Base-by-base conservation (phyloP, 2,329 filamentous ascomycete species). In the Hymenoscyphus fructigenus region DNA sequence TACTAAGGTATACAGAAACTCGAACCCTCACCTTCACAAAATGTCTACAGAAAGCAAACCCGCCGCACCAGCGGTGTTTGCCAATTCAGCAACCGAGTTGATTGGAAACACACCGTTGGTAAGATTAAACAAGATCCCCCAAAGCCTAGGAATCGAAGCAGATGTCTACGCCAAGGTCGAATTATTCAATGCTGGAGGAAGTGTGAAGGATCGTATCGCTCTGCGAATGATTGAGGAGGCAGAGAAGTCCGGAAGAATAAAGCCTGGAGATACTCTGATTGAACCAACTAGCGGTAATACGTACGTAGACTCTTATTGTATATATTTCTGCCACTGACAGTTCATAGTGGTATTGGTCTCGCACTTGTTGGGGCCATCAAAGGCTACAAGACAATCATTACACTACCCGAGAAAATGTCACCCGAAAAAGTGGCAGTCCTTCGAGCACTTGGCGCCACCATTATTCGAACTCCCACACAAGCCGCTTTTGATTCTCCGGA, bases 251-350 rank as follows among this genome's bases (percentile, higher is more conserved):
- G 95, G 95, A 57, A 88, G 94, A 70, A 97, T 99, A 80, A 97
- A 95, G 84, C 95, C 95, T 32, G 95, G 94, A 64, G 93, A 98
- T 79, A 98, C 93, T 61, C 82, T 99, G 74, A 99, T 99, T 75
- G 95, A 99, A 84, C 95, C 95, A 10, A 99, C 95, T 58, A 97
- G 92, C 75, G 95, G 95, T 63, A 99, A 99, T 78, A 99, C 95
- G 82, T 81, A 74, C 59, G 79, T 76, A 53, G n/a, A 65, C 15
- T 12, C 41, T 36, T 14, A 1, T 15, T 26, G 3, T 2, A 32
- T 32, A 55, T 47, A 0, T 10, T 4, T 7, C 6, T 29, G 26
- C 64, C 53, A 23, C 73, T 79, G 67, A 79, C 70, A 61, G 12
- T 50, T 6, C 36, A 41, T 59, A 86, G 80, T 67, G 95, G 95